These are phyloP conservation scores for Lactarius sanguifluus DNA, from an alignment of 768 basidiomycete species.

Conservation along the genomic window DNA sequence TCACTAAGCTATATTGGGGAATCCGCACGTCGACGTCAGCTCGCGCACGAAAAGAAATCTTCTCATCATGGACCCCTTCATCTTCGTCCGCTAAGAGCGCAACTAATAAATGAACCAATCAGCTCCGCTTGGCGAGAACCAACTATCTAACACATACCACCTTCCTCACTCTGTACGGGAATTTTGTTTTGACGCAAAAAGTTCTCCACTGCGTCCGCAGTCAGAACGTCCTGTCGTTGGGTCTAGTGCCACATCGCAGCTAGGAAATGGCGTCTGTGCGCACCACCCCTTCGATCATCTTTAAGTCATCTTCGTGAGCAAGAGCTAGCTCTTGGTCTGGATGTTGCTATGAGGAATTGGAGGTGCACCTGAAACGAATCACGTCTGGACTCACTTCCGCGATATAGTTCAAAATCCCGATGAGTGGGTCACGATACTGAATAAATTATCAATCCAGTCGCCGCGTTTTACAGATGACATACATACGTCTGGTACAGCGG, in stretches of 20 bases:
- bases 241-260: background rate
- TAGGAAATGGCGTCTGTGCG: background rate
- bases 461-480: background rate
- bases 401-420: conserved; percentile 22
- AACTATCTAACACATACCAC: conserved; percentile 1
- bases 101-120: background rate
- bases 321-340: conserved; percentile 23
- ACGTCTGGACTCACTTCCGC: conserved; percentile 17
- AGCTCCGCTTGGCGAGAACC: background rate
- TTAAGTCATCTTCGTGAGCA: conserved; percentile 26
- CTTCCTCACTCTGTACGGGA: background rate
- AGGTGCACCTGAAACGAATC: background rate
- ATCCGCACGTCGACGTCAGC: conserved; percentile 1
- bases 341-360: conserved; percentile 8
- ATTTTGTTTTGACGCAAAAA: background rate
- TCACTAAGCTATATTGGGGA: background rate
- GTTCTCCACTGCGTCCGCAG: background rate
- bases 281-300: conserved; percentile 21
- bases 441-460: background rate
- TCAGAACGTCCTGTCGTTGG: background rate
- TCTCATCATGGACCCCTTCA: conserved; percentile 1
- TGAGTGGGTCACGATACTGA: conserved; percentile 24
- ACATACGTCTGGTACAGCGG: conserved; percentile 19
- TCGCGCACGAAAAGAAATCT: background rate
- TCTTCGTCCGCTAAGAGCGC: conserved; percentile 1